Evolutionary conservation across 2,329 filamentous ascomycete species (phyloP), one percentile per base, ranked within the genome.

Genomic region (Ophiosphaerella herpotricha): DNA sequence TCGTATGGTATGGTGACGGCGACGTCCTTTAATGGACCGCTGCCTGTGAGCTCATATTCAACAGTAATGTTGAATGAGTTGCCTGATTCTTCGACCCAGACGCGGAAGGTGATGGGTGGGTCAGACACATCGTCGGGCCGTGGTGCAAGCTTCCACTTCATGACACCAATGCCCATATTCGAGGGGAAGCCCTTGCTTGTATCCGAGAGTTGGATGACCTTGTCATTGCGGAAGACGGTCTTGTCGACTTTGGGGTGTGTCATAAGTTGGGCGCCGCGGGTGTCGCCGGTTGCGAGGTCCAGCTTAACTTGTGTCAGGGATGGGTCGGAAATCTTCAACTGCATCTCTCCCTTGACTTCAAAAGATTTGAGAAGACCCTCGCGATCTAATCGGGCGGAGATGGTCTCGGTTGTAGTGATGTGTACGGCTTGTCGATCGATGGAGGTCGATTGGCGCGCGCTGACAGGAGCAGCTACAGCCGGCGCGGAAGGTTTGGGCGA

Each of bases 211-310:
- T 97, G 94, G 58, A 99, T 93, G 23, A 83, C 78, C 71, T 90
- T 94, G 63, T 86, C 85, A 70, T 82, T 88, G 70, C 87, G 91
- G 81, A 97, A 99, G 11, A 90, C 80, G 46, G 84, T 83, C 71
- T 90, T 92, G 78, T 99, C 93, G 47, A 99, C 93, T 72, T 97
- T 97, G 44, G 94, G 94, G 73, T 99, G 94, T 34, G 93, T 94
- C 64, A 91, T 89, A 79, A 97, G 94, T 73, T 97, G 91, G 14
- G 88, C 92, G 52, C 90, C 90, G 60, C 91, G 88, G 37, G 86
- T 91, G 37, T 91, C 80, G 54, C 87, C 85, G 29, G 91, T 86
- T 33, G 83, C 81, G 34, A 97, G 82, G 60, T 86, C 86, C 48
- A 99, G 86, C 75, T 92, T 96, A 75, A 97, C 81, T 79, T 96